Evolutionary conservation across 768 basidiomycete species (phyloP).

Genomic region (Myochromella boudieri): DNA sequence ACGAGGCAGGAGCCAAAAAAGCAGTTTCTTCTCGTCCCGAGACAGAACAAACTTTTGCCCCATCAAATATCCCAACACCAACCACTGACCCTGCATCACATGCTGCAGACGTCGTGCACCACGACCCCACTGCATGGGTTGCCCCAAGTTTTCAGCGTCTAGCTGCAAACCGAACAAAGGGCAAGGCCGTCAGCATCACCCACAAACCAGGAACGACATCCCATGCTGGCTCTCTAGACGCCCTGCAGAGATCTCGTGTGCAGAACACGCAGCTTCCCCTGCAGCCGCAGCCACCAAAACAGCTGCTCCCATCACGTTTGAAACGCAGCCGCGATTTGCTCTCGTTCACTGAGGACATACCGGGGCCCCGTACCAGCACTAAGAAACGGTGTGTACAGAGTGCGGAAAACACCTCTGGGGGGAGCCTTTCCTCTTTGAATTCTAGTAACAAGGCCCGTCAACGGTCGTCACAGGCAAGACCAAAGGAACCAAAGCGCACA

Average conservation of each 20-base stretch:
- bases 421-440: no score
- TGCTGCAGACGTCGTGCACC: slow-evolving; percentile 8
- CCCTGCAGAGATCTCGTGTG: slow-evolving; percentile 1
- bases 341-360: slow-evolving; percentile 1
- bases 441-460: no score
- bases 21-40: neutral
- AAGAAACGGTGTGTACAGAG: no score
- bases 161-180: neutral
- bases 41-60: neutral
- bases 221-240: neutral
- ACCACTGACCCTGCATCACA: neutral
- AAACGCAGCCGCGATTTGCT: slow-evolving; percentile 4
- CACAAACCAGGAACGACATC: no score
- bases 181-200: neutral
- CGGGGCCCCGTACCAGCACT: no score
- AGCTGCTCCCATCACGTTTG: neutral
- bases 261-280: neutral
- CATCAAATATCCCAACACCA: neutral
- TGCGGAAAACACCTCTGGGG: no score
- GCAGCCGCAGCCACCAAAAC: neutral
- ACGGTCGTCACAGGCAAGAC: no score
- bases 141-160: slow-evolving; percentile 18
- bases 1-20: neutral
- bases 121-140: slow-evolving; percentile 19
- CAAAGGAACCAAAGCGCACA: neutral